These are phyloP conservation scores for Leptoxyphium fumago DNA, from an alignment of 2,329 filamentous ascomycete species.

Conservation along the genomic window DNA sequence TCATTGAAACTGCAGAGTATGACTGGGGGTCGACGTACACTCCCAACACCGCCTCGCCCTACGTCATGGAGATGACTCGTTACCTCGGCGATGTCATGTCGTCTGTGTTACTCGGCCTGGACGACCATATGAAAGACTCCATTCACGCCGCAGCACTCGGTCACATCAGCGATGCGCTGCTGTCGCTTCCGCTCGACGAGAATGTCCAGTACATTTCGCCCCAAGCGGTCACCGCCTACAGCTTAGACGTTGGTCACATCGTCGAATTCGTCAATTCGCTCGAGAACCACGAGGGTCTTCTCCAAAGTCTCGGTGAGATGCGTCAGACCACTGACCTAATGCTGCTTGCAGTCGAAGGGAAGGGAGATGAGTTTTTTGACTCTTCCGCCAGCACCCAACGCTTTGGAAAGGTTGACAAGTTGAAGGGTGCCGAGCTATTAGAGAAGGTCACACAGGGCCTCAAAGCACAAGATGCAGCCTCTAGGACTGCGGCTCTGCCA, in stretches of 20 bases:
- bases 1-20: constrained; percentile 94
- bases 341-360: constrained; percentile 54
- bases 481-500: neutral
- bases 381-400: constrained; percentile 80
- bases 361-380: constrained; percentile 88
- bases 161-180: constrained; percentile 55
- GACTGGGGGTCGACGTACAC: constrained; percentile 60
- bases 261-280: constrained; percentile 75
- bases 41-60: constrained; percentile 65
- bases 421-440: constrained; percentile 76
- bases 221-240: constrained; percentile 66
- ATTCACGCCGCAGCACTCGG: constrained; percentile 95
- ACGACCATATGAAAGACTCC: constrained; percentile 87
- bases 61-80: constrained; percentile 86
- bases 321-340: constrained; percentile 85
- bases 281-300: constrained; percentile 65
- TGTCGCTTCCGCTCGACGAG: constrained; percentile 54
- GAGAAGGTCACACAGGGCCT: constrained; percentile 50
- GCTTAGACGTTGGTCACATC: constrained; percentile 71
- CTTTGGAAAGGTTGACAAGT: constrained; percentile 80
- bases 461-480: neutral
- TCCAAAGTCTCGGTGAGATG: constrained; percentile 80
- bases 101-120: constrained; percentile 81
- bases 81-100: constrained; percentile 96
- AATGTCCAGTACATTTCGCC: constrained; percentile 78